Evolutionary conservation across 2,329 filamentous ascomycete species (phyloP).

Genomic region (Magnaporthiopsis incrustans): DNA sequence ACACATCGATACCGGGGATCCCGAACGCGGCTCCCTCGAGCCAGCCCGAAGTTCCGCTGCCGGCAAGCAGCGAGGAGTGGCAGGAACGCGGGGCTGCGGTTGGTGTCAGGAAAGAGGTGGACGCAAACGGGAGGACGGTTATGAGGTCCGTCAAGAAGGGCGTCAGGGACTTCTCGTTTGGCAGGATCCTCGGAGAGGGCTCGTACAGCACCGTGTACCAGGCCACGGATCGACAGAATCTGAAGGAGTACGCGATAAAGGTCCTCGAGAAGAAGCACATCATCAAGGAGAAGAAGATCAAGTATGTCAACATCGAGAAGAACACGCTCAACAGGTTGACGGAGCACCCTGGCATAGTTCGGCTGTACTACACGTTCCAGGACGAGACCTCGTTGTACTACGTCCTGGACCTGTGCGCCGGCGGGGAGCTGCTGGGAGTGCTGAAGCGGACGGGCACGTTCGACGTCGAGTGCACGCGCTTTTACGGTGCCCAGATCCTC

Average conservation of each 20-base stretch:
- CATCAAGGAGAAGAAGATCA: constrained; percentile 99
- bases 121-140: constrained; percentile 74
- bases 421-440: constrained; percentile 84
- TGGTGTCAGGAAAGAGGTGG: constrained; percentile 71
- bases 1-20: constrained; percentile 36
- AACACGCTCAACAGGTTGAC: constrained; percentile 94
- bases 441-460: constrained; percentile 93
- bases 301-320: constrained; percentile 99
- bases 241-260: constrained; percentile 97
- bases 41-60: constrained; percentile 32
- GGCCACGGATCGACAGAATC: constrained; percentile 84
- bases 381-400: constrained; percentile 96
- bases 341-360: constrained; percentile 92
- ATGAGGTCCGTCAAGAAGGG: constrained; percentile 89
- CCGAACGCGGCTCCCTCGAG: constrained; percentile 28
- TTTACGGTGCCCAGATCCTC: constrained; percentile 92
- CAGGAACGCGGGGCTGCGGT: constrained; percentile 90
- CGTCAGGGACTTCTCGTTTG: constrained; percentile 93
- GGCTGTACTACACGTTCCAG: constrained; percentile 97
- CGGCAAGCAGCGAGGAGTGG: constrained; percentile 79
- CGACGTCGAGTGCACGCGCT: constrained; percentile 86
- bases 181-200: constrained; percentile 82
- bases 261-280: constrained; percentile 97
- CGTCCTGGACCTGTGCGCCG: constrained; percentile 86
- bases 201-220: constrained; percentile 96